Conservation (phyloP, 2,329 filamentous ascomycete genomes). For the Monosporascus cannonballus region DNA sequence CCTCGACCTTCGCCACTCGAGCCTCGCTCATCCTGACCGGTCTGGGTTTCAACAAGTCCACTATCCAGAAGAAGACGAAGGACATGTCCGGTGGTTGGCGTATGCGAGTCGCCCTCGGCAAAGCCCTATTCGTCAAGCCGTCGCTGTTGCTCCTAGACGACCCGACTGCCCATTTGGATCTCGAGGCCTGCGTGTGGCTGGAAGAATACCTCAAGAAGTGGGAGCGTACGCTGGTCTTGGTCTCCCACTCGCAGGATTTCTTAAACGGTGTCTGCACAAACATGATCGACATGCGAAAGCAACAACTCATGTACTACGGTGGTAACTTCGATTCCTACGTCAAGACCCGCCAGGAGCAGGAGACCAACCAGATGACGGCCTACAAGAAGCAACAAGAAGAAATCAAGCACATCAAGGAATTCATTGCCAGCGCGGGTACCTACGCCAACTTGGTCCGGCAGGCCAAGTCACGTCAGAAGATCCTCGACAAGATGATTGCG, state of each 20-base stretch:
- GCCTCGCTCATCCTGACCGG: slow-evolving; percentile 95
- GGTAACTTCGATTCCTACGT: slow-evolving; percentile 99
- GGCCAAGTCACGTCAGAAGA: slow-evolving; percentile 99
- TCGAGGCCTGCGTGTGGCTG: slow-evolving; percentile 98
- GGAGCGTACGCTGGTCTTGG: slow-evolving; percentile 92
- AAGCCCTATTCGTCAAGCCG: slow-evolving; percentile 97
- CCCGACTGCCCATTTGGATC: slow-evolving; percentile 97
- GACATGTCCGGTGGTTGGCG: slow-evolving; percentile 99
- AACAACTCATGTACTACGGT: slow-evolving; percentile 92
- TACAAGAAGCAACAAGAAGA: slow-evolving; percentile 99
- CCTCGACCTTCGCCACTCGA: slow-evolving; percentile 91
- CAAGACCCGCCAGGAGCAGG: slow-evolving; percentile 91
- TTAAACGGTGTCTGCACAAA: slow-evolving; percentile 95
- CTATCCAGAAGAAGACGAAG: slow-evolving; percentile 99
- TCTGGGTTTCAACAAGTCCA: slow-evolving; percentile 98
- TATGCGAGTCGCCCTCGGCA: slow-evolving; percentile 97
- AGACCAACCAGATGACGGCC: slow-evolving; percentile 97
- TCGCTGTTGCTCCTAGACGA: slow-evolving; percentile 94
- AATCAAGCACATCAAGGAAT: slow-evolving; percentile 99
- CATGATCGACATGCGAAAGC: slow-evolving; percentile 97
- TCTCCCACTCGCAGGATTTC: slow-evolving; percentile 98
- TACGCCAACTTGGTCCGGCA: slow-evolving; percentile 99
- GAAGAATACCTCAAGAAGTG: slow-evolving; percentile 99
- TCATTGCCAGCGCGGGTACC: slow-evolving; percentile 98
- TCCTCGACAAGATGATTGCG: slow-evolving; percentile 99